Conservation (phyloP, 768 basidiomycete genomes). For the Pisolithus tinctorius region DNA sequence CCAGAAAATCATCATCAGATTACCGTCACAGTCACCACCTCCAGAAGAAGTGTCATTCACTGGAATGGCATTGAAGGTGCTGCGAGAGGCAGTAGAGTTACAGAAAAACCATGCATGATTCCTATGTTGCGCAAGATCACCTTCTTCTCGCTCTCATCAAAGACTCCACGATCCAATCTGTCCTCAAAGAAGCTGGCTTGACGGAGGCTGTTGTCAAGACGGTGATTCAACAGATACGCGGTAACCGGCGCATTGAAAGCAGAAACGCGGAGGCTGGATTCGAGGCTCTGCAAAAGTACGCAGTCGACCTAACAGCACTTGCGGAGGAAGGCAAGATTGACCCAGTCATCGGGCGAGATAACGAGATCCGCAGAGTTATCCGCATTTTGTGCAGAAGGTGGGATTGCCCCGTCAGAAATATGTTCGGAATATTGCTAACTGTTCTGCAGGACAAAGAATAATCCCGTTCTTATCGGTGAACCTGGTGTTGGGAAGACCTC, state of each 20-base stretch:
- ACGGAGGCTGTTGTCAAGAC: constrained; percentile 68
- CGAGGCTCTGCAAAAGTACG: constrained; percentile 87
- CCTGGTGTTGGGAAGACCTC: constrained; percentile 95
- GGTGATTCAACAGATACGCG: constrained; percentile 72
- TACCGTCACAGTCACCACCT: constrained; percentile 79
- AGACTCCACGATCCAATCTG: constrained; percentile 54
- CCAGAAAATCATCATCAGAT: constrained; percentile 69
- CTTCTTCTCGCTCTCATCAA: constrained; percentile 80
- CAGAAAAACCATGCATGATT: constrained; percentile 87
- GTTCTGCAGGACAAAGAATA: constrained; percentile 79
- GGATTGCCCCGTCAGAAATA: not conserved
- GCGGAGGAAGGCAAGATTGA: constrained; percentile 94
- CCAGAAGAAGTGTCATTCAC: constrained; percentile 75
- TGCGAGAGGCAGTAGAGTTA: constrained; percentile 68
- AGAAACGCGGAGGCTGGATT: constrained; percentile 88
- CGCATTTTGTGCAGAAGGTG: constrained; percentile 78
- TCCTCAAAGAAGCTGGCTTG: constrained; percentile 73
- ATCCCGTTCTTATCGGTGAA: constrained; percentile 94
- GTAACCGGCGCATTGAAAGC: constrained; percentile 79
- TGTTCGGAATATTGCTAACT: constrained; percentile 5
- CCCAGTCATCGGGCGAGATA: constrained; percentile 89
- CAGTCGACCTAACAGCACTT: constrained; percentile 76
- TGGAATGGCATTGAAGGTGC: constrained; percentile 47
- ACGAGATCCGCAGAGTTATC: constrained; percentile 81
- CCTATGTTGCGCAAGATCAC: constrained; percentile 91